A percentile compares a stretch with the other conserved stretches of the same genome.
phyloP scores from a whole-genome alignment of 176 grass and related monocot genomes.

The Oryza coarctata region DNA sequence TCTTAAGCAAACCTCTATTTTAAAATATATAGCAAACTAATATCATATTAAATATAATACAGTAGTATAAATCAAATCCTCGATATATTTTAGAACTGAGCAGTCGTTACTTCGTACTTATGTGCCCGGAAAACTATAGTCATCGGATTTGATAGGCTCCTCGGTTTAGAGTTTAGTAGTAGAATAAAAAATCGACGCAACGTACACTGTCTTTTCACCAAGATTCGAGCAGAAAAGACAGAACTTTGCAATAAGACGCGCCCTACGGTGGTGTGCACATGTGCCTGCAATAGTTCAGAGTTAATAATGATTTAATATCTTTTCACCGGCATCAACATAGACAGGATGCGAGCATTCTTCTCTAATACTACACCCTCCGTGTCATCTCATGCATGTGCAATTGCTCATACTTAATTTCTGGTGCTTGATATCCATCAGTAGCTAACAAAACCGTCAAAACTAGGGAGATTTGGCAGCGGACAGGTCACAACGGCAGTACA shows the following conservation, averaged over 20 bases:
- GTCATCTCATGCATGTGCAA: not conserved
- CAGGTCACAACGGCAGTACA: constrained; percentile 11
- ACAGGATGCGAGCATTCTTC: not conserved
- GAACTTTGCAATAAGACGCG: constrained; percentile 25
- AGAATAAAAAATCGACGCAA: not conserved
- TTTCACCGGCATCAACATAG: not conserved
- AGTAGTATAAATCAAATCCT: no score
- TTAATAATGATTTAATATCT: not conserved
- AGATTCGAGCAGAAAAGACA: not conserved
- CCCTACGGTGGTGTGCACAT: constrained; percentile 45
- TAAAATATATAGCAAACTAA: no score
- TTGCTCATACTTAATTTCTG: not conserved
- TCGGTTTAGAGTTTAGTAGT: not conserved
- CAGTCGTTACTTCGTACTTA: no score
- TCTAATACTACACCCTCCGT: not conserved
- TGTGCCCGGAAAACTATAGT: not conserved
- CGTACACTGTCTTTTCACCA: not conserved
- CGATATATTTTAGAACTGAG: no score
- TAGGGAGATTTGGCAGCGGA: constrained; percentile 30
- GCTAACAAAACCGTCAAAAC: not conserved
- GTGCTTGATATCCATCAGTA: not conserved
- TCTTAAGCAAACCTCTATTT: no score
- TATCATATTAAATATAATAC: no score
- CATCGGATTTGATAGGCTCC: not conserved
- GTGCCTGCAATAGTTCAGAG: constrained; percentile 3